phyloP scores from a whole-genome alignment of 2,329 filamentous ascomycete species.

The Metarhizium robertsii region DNA sequence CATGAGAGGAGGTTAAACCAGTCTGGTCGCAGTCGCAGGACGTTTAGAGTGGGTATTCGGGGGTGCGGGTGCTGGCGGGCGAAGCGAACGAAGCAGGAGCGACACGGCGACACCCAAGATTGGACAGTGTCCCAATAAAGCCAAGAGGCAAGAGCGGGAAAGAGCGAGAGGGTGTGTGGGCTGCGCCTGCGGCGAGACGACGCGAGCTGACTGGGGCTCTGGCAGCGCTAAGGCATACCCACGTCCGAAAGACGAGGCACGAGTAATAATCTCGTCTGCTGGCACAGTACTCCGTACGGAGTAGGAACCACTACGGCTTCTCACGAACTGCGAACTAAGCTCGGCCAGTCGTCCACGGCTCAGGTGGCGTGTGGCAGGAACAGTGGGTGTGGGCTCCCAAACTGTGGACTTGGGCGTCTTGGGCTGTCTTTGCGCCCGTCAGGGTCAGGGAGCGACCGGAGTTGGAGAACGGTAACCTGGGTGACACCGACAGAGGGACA shows the following conservation, averaged over 20 bases:
- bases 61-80: background rate
- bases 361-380: background rate
- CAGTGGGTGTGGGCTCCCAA: background rate
- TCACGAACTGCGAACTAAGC: background rate
- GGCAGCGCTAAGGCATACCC: background rate
- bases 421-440: background rate
- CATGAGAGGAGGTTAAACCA: background rate
- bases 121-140: background rate
- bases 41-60: conserved; percentile 5
- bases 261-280: background rate
- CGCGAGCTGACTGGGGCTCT: background rate
- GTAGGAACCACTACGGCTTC: background rate
- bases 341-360: background rate
- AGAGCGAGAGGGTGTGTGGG: background rate
- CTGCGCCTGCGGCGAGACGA: background rate
- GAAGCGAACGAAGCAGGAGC: conserved; percentile 1
- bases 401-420: background rate
- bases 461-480: background rate
- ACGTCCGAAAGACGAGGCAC: background rate
- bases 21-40: background rate
- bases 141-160: background rate
- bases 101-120: background rate
- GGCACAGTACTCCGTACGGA: background rate
- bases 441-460: background rate
- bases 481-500: background rate